Evolutionary conservation across 179 eudicot genomes (phyloP), one percentile per base, ranked within the genome.

Genomic region (Dionaea muscipula): DNA sequence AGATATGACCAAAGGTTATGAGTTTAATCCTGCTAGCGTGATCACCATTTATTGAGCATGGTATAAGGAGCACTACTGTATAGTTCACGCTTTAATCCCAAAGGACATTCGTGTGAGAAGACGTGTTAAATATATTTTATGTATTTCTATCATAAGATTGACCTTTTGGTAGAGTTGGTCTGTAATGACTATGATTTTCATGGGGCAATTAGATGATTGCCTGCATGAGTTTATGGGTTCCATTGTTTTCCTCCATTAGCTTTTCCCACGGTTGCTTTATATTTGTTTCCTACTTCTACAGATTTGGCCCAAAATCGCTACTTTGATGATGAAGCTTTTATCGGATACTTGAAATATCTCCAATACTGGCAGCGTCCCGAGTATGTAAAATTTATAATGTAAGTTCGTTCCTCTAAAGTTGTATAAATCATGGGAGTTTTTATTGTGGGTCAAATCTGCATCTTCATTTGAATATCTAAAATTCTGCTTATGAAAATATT

Each of bases 231-330:
- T 38, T 38, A 13, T 1, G 43, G 43, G 2, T 0, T n/a, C n/a
- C n/a, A n/a, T n/a, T n/a, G 43, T 43, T 19, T n/a, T 43, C 21
- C 47, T n/a, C 22, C 22, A 17, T 43, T 19, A 15, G 47, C 10
- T 4, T 43, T 19, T 19, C 17, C 20, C 9, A 43, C 20, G 16
- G 17, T 6, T 43, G 2, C 22, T 18, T 10, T 31, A 4, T 4
- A 43, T 43, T 19, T 19, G 8, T 16, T 16, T n/a, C 17, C 43
- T 38, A 25, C 44, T 25, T 10, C 16, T 54, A 60, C 69, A 83
- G 97, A 90, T 78, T 78, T 90, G 77, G 97, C 95, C 57, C 97
- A 90, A 60, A 90, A 90, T 64, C 78, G 94, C n/a, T 90, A 86
- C 68, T 84, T 90, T 55, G 97, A 90, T 68, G 97, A 90, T 62